Evolutionary conservation across 2,329 filamentous ascomycete species (phyloP), one percentile per base, ranked within the genome.

Genomic region (Aureobasidium uvarum): DNA sequence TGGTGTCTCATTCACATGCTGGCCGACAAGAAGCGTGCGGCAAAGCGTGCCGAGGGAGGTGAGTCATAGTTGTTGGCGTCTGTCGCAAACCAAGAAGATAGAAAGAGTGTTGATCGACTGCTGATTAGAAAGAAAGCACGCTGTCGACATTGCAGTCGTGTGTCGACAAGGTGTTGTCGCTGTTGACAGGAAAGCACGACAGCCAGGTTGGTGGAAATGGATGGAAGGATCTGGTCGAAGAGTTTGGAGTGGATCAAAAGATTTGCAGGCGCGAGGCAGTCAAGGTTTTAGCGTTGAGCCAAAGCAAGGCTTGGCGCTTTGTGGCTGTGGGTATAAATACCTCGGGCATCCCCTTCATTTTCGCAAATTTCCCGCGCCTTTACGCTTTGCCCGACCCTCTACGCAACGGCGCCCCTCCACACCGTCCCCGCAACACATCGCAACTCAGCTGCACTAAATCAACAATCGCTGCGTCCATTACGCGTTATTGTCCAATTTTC

Each of bases 151-250:
- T 1, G 52, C 52, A 33, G 31, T 25, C n/a, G 31, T 46, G 43
- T 60, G 43, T 10, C 23, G 25, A 7, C 23, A 11, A 45, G 38
- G 39, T 43, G 41, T 38, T 43, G 25, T 13, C 33, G 18, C 11
- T 48, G 43, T 10, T 36, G 56, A 16, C 10, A 43, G 31, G 11
- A 41, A 62, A 48, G 33, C 13, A 39, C 28, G 16, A 33, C 20
- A 65, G 62, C 51, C 62, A 65, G 62, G 51, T 58, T 48, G 62
- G 46, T 33, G 62, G 51, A 65, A 65, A 58, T 50, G 1, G 39
- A 43, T 58, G 25, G 62, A 65, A 65, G 39, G 41, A 65, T 46
- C 28, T 58, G 62, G 52, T 38, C 39, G 52, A 50, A 20, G 55
- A 25, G 2, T 6, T 23, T 25, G 43, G 31, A 23, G 62, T 41